These are phyloP conservation scores for Mycena metata DNA, from an alignment of 768 basidiomycete species.

Conservation along the genomic window DNA sequence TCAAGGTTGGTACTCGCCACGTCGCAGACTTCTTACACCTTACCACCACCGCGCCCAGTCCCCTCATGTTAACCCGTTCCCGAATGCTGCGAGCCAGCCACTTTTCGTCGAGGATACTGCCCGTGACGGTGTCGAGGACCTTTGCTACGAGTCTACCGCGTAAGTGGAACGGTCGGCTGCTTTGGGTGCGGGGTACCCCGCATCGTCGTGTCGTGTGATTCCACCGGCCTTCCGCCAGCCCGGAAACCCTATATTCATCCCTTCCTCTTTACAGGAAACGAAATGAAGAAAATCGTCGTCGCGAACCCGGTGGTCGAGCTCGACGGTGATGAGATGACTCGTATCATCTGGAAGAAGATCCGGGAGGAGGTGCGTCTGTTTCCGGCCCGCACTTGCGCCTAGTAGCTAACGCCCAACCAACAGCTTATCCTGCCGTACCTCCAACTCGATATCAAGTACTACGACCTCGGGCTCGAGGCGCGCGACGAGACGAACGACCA, in stretches of 20 bases:
- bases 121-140: slow-evolving; percentile 10
- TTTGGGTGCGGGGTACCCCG: neutral
- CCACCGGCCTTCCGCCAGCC: slow-evolving; percentile 9
- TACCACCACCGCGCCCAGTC: slow-evolving; percentile 20
- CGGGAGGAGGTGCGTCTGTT: slow-evolving; percentile 80
- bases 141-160: slow-evolving; percentile 27
- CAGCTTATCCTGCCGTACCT: slow-evolving; percentile 97
- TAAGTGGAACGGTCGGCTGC: slow-evolving; percentile 2
- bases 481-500: slow-evolving; percentile 96
- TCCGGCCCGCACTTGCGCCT: neutral
- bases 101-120: slow-evolving; percentile 7
- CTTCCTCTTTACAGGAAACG: slow-evolving; percentile 33
- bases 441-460: slow-evolving; percentile 97
- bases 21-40: slow-evolving; percentile 5
- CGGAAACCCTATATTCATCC: neutral
- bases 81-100: slow-evolving; percentile 31
- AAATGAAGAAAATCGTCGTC: slow-evolving; percentile 77
- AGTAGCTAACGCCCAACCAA: slow-evolving; percentile 11
- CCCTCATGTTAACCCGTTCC: slow-evolving; percentile 24
- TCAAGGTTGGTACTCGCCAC: slow-evolving; percentile 23
- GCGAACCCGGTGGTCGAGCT: slow-evolving; percentile 94
- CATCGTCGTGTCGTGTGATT: slow-evolving; percentile 3
- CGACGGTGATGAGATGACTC: slow-evolving; percentile 99
- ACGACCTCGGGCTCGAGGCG: slow-evolving; percentile 94
- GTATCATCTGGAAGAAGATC: slow-evolving; percentile 99